Evolutionary conservation across 2,329 filamentous ascomycete species (phyloP).

Genomic region (Aspergillus latus): DNA sequence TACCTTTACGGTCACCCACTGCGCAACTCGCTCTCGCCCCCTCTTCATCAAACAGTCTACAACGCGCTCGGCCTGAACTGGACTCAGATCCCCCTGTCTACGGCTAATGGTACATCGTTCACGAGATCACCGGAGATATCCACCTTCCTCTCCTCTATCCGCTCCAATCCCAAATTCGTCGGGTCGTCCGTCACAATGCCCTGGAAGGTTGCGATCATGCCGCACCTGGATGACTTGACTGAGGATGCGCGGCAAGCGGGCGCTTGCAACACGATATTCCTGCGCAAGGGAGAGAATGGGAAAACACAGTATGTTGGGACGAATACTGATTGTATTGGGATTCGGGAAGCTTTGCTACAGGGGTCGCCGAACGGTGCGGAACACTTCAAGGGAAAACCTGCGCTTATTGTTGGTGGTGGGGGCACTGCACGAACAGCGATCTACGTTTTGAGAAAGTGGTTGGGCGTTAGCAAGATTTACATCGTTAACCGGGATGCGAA

Average conservation of each 20-base stretch:
- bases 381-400: constrained; percentile 55
- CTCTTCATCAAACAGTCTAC: constrained; percentile 57
- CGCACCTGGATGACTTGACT: constrained; percentile 70
- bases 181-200: constrained; percentile 80
- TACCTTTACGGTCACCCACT: constrained; percentile 59
- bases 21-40: constrained; percentile 57
- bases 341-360: constrained; percentile 68
- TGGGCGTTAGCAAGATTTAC: constrained; percentile 69
- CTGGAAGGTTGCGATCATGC: constrained; percentile 74
- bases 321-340: constrained; percentile 79
- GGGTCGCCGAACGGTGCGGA: constrained; percentile 40
- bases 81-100: constrained; percentile 50
- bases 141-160: constrained; percentile 37
- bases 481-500: constrained; percentile 70
- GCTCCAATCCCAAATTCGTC: constrained; percentile 45
- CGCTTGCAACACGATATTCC: constrained; percentile 77
- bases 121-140: constrained; percentile 37
- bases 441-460: constrained; percentile 70
- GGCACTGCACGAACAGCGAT: constrained; percentile 74
- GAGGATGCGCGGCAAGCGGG: constrained; percentile 71
- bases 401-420: constrained; percentile 73
- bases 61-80: constrained; percentile 52
- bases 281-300: constrained; percentile 49
- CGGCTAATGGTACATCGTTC: constrained; percentile 30
- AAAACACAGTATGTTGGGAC: constrained; percentile 63